Conservation (phyloP, 75 land plant species). For the Sequoiadendron giganteum region DNA sequence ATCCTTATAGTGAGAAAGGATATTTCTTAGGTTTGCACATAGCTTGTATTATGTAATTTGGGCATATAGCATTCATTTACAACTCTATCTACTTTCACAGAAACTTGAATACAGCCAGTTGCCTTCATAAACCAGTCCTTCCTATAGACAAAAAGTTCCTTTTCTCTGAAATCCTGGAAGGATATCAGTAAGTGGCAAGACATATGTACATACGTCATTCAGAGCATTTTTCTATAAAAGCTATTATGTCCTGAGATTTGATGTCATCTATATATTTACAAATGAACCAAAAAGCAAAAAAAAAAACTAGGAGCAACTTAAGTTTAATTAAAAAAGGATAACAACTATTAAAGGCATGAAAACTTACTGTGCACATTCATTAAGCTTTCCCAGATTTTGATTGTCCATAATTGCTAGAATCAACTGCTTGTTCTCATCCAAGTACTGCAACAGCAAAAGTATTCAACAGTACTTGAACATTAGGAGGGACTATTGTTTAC, state of each 20-base stretch:
- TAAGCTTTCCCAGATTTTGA: conserved; percentile 82
- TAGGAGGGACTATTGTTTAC: background rate
- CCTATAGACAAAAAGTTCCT: background rate
- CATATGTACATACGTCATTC: background rate
- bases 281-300: background rate
- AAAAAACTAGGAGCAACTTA: background rate
- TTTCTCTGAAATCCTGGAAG: background rate
- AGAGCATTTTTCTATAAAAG: background rate
- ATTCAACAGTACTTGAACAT: background rate
- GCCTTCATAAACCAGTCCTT: background rate
- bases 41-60: background rate
- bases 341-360: background rate
- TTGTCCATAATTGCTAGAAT: conserved; percentile 90
- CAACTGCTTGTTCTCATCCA: conserved; percentile 92
- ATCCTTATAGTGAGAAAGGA: background rate
- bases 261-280: background rate
- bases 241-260: background rate
- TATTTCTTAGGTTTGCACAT: background rate
- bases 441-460: conserved; percentile 52
- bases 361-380: conserved; percentile 86
- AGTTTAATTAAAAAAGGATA: background rate
- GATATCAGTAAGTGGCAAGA: background rate
- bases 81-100: background rate
- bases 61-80: background rate
- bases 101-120: background rate